Percentiles rank a stretch among this genome's conserved stretches.
These are phyloP conservation scores for Bryum argenteum DNA, from an alignment of 225 moss, liverwort and hornwort species.

Conservation along the genomic window DNA sequence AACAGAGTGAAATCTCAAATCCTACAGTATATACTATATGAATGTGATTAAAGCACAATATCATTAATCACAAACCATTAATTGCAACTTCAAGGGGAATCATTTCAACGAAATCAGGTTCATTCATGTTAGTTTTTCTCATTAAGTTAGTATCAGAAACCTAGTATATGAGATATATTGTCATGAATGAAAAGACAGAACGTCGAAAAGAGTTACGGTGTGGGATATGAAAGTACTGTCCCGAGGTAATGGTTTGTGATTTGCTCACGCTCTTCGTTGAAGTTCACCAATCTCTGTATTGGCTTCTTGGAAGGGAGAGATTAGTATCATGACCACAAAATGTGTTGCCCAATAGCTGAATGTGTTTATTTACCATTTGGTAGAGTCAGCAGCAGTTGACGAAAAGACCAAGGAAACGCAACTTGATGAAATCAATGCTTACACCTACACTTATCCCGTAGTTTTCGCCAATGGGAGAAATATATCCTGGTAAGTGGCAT, in stretches of 20 bases:
- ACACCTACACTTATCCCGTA: conserved; percentile 71
- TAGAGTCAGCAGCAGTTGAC: conserved; percentile 35
- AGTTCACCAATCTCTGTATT: conserved; percentile 1
- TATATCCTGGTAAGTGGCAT: conserved; percentile 68
- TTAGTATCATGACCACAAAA: background rate
- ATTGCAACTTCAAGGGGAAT: conserved; percentile 14
- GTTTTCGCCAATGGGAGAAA: conserved; percentile 42
- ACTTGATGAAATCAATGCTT: conserved; percentile 87
- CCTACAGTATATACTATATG: background rate
- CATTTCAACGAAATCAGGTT: conserved; percentile 3
- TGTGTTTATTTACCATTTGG: conserved; percentile 17
- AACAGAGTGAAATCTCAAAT: background rate
- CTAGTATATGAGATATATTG: too few relatives aligned
- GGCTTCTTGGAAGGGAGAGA: conserved; percentile 2
- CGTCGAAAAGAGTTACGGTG: background rate
- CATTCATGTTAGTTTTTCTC: background rate
- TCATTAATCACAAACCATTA: background rate
- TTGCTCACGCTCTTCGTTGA: background rate
- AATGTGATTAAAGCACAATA: too few relatives aligned
- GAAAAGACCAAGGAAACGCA: conserved; percentile 49
- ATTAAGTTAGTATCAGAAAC: background rate
- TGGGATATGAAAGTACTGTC: conserved; percentile 6
- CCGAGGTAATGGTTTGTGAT: conserved; percentile 2
- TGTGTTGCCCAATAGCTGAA: conserved; percentile 10
- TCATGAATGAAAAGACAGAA: background rate